Percentiles rank a stretch among this genome's conserved stretches.
These are phyloP conservation scores for Tetrapisispora taiwanensis DNA, from an alignment of 805 yeast genomes.

Conservation along the genomic window DNA sequence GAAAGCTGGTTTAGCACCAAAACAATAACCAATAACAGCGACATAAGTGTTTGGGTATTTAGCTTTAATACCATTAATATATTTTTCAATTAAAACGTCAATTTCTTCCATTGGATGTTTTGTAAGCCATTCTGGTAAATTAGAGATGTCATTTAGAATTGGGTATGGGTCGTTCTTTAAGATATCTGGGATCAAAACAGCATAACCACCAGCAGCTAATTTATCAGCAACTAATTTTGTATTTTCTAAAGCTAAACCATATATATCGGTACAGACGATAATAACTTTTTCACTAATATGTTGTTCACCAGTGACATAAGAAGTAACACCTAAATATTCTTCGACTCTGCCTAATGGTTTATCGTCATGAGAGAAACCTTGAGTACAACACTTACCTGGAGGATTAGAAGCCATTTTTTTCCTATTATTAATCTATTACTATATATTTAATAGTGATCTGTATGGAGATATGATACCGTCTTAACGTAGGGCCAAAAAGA, in stretches of 20 bases:
- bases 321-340: conserved; percentile 34
- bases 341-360: conserved; percentile 36
- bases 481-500: no score
- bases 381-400: conserved; percentile 41
- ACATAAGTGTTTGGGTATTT: conserved; percentile 40
- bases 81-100: conserved; percentile 39
- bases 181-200: conserved; percentile 69
- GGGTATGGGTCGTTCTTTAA: conserved; percentile 42
- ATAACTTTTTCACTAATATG: conserved; percentile 4
- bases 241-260: conserved; percentile 53
- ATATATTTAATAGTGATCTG: no score
- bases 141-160: conserved; percentile 17
- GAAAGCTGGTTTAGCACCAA: conserved; percentile 65
- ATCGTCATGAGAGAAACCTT: conserved; percentile 40
- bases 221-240: conserved; percentile 52
- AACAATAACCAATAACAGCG: conserved; percentile 70
- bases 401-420: conserved; percentile 40
- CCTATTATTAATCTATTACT: no score
- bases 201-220: conserved; percentile 52
- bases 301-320: conserved; percentile 41
- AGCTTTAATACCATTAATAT: conserved; percentile 35
- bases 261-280: conserved; percentile 47
- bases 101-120: conserved; percentile 44
- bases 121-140: conserved; percentile 39
- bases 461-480: no score